Evolutionary conservation across 2,329 filamentous ascomycete genomes (phyloP).

Genomic region (Acephala macrosclerotiorum): DNA sequence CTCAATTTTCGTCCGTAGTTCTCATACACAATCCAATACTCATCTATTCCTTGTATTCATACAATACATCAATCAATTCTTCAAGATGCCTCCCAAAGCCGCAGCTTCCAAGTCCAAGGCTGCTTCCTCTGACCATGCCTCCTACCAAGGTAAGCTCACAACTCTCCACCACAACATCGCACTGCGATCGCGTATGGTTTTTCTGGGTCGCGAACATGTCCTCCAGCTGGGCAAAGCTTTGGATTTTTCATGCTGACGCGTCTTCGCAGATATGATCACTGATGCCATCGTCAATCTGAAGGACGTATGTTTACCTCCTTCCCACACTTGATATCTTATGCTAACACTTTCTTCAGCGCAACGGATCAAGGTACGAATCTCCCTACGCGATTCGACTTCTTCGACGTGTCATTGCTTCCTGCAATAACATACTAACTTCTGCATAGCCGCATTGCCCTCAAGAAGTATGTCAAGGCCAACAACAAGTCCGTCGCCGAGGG

Average conservation of each 20-base stretch:
- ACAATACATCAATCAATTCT: constrained; percentile 29
- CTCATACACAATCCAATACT: constrained; percentile 9
- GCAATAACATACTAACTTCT: constrained; percentile 30
- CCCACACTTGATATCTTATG: neutral
- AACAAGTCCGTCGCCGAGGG: constrained; percentile 67
- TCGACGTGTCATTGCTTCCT: constrained; percentile 38
- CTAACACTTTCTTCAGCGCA: constrained; percentile 39
- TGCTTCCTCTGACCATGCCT: constrained; percentile 62
- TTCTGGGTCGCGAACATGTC: constrained; percentile 58
- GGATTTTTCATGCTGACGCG: constrained; percentile 35
- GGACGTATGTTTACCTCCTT: constrained; percentile 38
- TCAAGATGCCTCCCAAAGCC: constrained; percentile 73
- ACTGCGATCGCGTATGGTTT: constrained; percentile 45
- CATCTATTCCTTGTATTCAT: constrained; percentile 22
- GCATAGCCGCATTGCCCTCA: constrained; percentile 68
- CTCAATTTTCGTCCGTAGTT: constrained; percentile 13
- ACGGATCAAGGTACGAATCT: constrained; percentile 43
- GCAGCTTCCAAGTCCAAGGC: constrained; percentile 64
- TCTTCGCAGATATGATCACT: constrained; percentile 43
- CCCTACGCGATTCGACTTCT: constrained; percentile 10
- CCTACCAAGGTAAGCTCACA: constrained; percentile 67
- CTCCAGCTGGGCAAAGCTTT: constrained; percentile 54
- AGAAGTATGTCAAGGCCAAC: constrained; percentile 78
- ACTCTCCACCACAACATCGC: constrained; percentile 53
- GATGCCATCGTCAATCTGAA: constrained; percentile 45